Evolutionary conservation across 257 asterid species (phyloP).

Genomic region (Ajuga chamaepitys): DNA sequence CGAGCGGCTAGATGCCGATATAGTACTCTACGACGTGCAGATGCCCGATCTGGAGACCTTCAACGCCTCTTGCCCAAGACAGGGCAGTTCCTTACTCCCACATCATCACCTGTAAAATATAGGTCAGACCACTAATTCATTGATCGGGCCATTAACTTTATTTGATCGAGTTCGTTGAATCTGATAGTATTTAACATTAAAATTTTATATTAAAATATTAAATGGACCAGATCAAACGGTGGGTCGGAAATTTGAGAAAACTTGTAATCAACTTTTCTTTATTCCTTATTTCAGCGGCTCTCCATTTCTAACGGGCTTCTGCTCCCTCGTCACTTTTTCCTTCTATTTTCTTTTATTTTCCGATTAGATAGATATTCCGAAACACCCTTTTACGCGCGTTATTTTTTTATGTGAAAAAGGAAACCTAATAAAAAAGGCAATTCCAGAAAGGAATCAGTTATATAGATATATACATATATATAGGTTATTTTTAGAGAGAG

Average conservation of each 20-base stretch:
- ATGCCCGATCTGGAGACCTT: no score
- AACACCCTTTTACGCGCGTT: conserved; percentile 16
- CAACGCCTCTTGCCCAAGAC: no score
- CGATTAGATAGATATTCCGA: neutral
- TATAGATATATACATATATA: conserved; percentile 7
- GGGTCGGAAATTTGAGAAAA: conserved; percentile 16
- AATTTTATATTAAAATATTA: no score
- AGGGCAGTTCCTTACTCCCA: no score
- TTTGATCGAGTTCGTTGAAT: no score
- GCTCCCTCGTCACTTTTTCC: neutral
- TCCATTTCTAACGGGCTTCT: conserved; percentile 53
- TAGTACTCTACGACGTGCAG: no score
- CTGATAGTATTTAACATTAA: no score
- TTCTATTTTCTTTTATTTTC: neutral
- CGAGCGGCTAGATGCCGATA: no score
- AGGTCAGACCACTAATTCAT: no score
- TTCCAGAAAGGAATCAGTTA: conserved; percentile 12
- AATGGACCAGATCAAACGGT: no score
- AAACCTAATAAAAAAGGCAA: conserved; percentile 1
- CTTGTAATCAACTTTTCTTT: neutral
- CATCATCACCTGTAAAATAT: no score
- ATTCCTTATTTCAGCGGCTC: conserved; percentile 34
- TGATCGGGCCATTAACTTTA: no score
- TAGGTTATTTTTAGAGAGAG: conserved; percentile 17
- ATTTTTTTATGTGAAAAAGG: conserved; percentile 8